Percentiles rank a stretch among this genome's conserved stretches.
Evolutionary conservation across 495 filamentous ascomycete genomes (phyloP).

Genomic region (Penicillium alfredii): DNA sequence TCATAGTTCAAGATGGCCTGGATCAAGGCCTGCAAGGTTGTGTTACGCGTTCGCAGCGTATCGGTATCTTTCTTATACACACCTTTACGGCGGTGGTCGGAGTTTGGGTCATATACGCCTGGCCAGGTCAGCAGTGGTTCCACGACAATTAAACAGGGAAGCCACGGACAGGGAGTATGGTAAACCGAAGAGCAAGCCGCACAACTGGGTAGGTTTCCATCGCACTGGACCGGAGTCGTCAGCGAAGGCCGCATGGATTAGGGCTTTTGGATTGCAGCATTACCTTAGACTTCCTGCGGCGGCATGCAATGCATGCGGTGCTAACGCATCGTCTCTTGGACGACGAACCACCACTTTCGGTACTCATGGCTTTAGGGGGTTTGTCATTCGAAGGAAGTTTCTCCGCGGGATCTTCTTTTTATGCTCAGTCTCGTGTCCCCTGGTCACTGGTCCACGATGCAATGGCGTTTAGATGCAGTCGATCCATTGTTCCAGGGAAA

Average conservation of each 20-base stretch:
- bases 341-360: constrained; percentile 29
- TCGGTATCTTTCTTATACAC: constrained; percentile 95
- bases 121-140: neutral
- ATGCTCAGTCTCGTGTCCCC: constrained; percentile 27
- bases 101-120: constrained; percentile 90
- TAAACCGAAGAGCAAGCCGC: constrained; percentile 95
- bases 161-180: constrained; percentile 58
- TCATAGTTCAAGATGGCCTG: constrained; percentile 86
- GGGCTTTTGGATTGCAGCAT: constrained; percentile 1
- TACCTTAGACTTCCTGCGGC: constrained; percentile 83
- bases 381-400: constrained; percentile 12
- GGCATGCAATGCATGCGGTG: constrained; percentile 88
- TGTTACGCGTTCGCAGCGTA: constrained; percentile 76
- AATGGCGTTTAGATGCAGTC: constrained; percentile 4
- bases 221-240: too few species aligned
- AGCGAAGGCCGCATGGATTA: too few species aligned
- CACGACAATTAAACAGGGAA: neutral
- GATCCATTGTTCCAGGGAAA: constrained; percentile 12
- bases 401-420: constrained; percentile 21
- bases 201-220: constrained; percentile 87
- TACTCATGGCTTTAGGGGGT: constrained; percentile 20
- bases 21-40: constrained; percentile 84
- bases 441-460: constrained; percentile 22
- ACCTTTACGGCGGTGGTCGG: constrained; percentile 91
- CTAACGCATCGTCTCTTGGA: constrained; percentile 85